Percentiles rank a stretch among this genome's conserved stretches.
Conservation (phyloP, 1,284 basidiomycete genomes). For the Macrocystidia cucumis region DNA sequence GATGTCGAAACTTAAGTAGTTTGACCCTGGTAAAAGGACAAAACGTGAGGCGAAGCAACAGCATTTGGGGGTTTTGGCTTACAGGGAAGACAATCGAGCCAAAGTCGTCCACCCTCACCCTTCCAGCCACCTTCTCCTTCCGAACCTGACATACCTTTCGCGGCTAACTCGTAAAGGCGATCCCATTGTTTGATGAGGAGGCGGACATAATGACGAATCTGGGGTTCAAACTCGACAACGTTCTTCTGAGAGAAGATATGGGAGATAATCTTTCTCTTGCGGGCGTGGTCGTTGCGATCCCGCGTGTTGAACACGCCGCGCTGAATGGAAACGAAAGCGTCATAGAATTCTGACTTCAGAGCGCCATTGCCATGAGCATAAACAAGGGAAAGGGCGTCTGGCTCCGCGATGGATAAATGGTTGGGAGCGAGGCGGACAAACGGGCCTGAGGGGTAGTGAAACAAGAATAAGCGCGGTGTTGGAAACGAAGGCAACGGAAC, state of each 20-base stretch:
- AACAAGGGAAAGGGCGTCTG: constrained; percentile 66
- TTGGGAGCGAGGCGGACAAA: constrained; percentile 86
- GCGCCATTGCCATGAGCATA: constrained; percentile 79
- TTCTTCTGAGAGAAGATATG: constrained; percentile 85
- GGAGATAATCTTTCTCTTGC: constrained; percentile 86
- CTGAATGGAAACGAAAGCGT: constrained; percentile 73
- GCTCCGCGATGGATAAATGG: constrained; percentile 78
- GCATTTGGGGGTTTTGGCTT: constrained; percentile 15
- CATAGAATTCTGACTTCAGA: constrained; percentile 77
- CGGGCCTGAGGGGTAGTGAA: constrained; percentile 37
- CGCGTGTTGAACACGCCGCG: constrained; percentile 85
- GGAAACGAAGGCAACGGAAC: not conserved
- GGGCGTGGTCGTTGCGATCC: constrained; percentile 75
- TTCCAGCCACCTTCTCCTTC: constrained; percentile 66
- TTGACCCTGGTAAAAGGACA: constrained; percentile 26
- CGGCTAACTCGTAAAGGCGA: constrained; percentile 50
- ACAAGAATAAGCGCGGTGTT: constrained; percentile 1
- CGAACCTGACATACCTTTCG: constrained; percentile 43
- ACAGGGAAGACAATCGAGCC: constrained; percentile 73
- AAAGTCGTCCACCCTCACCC: constrained; percentile 53
- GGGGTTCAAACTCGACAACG: constrained; percentile 76
- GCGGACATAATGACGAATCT: constrained; percentile 57
- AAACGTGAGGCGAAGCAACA: not conserved
- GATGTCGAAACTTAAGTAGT: constrained; percentile 83
- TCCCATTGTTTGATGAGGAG: constrained; percentile 76